Evolutionary conservation across 1,139 yeast genomes (phyloP).

Genomic region (Arxiozyma heterogenica): DNA sequence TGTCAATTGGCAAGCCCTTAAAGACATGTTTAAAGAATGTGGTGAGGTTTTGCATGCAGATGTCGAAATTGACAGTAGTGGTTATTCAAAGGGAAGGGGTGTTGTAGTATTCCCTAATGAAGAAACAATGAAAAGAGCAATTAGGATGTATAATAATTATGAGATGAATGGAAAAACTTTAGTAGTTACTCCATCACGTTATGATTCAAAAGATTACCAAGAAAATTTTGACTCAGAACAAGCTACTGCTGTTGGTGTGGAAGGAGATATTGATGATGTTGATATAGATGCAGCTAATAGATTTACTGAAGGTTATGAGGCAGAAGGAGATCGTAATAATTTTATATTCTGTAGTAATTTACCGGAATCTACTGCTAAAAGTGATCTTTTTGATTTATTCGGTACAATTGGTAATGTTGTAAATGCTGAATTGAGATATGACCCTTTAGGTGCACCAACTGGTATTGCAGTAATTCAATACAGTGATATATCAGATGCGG

Average conservation of each 20-base stretch:
- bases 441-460: constrained; percentile 56
- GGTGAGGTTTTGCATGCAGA: constrained; percentile 79
- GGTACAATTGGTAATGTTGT: constrained; percentile 74
- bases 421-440: constrained; percentile 68
- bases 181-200: constrained; percentile 58
- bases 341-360: constrained; percentile 67
- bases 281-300: background rate
- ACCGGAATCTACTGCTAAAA: constrained; percentile 82
- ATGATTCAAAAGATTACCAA: constrained; percentile 6
- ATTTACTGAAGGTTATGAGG: constrained; percentile 18
- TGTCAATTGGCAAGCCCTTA: constrained; percentile 74
- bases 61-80: constrained; percentile 55
- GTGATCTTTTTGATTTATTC: constrained; percentile 77
- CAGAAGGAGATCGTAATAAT: constrained; percentile 52
- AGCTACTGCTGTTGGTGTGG: constrained; percentile 8
- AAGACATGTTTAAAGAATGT: constrained; percentile 70
- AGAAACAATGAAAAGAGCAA: constrained; percentile 54
- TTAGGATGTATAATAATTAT: constrained; percentile 54
- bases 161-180: constrained; percentile 59
- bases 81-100: constrained; percentile 81
- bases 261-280: background rate
- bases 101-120: constrained; percentile 53
- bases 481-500: constrained; percentile 60
- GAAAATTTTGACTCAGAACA: constrained; percentile 5
- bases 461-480: constrained; percentile 84